phyloP scores from a whole-genome alignment of 1,139 yeast species.

The Hyphopichia buzzinii region DNA sequence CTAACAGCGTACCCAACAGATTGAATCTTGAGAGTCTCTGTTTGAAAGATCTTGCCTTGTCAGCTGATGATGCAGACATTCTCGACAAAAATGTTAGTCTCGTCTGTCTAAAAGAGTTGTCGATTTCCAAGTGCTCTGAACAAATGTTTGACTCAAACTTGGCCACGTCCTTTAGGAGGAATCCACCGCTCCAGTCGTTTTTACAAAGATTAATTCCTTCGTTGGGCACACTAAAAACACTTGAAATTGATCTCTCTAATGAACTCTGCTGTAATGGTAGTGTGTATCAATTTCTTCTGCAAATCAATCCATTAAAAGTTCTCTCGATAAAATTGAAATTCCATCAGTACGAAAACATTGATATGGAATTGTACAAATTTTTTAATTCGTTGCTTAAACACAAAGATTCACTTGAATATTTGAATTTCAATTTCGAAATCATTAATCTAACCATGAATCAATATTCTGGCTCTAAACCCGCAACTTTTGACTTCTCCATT shows the following conservation, averaged over 20 bases:
- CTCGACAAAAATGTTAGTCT: constrained; percentile 13
- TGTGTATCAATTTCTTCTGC: constrained; percentile 10
- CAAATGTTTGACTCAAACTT: constrained; percentile 9
- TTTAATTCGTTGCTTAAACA: constrained; percentile 7
- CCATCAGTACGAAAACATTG: constrained; percentile 14
- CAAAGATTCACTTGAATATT: constrained; percentile 3
- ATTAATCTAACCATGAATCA: background rate
- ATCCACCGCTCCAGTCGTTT: constrained; percentile 10
- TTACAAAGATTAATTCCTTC: constrained; percentile 11
- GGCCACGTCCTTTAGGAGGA: constrained; percentile 9
- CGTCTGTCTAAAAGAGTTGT: constrained; percentile 14
- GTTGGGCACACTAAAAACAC: constrained; percentile 9
- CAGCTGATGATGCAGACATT: constrained; percentile 12
- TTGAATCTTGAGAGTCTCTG: constrained; percentile 12
- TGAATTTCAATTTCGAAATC: constrained; percentile 3
- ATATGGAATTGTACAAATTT: constrained; percentile 9
- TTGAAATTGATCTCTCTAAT: constrained; percentile 18
- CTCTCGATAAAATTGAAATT: constrained; percentile 14
- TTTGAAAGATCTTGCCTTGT: constrained; percentile 16
- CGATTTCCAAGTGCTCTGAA: constrained; percentile 22
- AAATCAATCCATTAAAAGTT: constrained; percentile 7
- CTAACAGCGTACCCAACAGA: background rate
- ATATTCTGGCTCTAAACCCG: background rate
- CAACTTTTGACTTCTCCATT: constrained; percentile 1
- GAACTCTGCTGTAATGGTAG: constrained; percentile 15